Evolutionary conservation across 129 eudicot genomes (phyloP), one percentile per base, ranked within the genome.

Genomic region (Artemisia argyi): DNA sequence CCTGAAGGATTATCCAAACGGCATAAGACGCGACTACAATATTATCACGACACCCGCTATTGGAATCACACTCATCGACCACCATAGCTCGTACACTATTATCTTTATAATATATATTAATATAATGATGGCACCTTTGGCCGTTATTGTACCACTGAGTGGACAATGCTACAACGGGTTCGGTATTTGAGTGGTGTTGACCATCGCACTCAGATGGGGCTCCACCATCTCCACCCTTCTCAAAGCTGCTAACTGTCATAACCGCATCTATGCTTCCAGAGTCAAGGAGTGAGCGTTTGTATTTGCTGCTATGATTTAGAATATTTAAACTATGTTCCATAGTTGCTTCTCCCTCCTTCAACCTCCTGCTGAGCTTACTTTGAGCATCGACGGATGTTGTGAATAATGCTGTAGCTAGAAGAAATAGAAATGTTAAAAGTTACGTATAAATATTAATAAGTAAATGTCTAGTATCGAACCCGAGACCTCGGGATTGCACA

Each of bases 21-120:
- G 71, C 78, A 11, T 52, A 51, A 73, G 78, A 73, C 3, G 78
- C 78, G 39, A 62, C 78, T 46, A 73, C 71, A 32, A 73, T 63
- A 73, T 73, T 39, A 73, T 63, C 63, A 32, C 11, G 24, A 62
- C 78, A 73, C 7, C 71, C 64, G 7, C 71, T 51, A 18, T 68
- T 28, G 8, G 73, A 68, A 48, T 68, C 70, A 7, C 78, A 73
- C 64, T 73, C 78, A 15, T 71, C 52, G 2, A 63, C 52, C 14
- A 39, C 68, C 51, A 10, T 28, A 63, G 28, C 28, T 35, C n/a
- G n/a, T 32, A 63, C 68, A 63, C 68, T 63, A n/a, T 32, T 16
- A 39, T 35, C 68, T 15, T 63, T 63, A 30, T 63, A 39, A 63
- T 63, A 63, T 63, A 63, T 39, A 63, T 63, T 39, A 0, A 39